Evolutionary conservation across 257 asterid species (phyloP).

Genomic region (Thymus mandschuricus): DNA sequence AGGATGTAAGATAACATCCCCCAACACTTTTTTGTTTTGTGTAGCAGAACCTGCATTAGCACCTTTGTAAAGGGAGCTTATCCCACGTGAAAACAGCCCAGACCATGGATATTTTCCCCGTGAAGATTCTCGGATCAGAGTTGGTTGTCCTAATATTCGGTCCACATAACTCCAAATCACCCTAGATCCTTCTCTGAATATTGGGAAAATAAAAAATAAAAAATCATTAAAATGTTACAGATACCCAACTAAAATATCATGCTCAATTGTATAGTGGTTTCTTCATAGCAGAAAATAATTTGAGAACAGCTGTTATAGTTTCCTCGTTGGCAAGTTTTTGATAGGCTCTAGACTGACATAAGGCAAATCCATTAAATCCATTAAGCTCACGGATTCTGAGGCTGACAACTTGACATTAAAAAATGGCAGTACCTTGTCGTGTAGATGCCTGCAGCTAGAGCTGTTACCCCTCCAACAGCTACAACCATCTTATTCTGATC

Average conservation of each 20-base stretch:
- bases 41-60: conserved; percentile 46
- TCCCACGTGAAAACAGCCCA: conserved; percentile 63
- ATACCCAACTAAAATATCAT: not conserved
- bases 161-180: conserved; percentile 97
- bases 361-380: not conserved
- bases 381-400: conserved; percentile 18
- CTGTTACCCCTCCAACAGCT: conserved; percentile 92
- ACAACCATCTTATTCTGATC: conserved; percentile 93
- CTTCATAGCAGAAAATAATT: not conserved
- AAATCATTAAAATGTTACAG: not conserved
- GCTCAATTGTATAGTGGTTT: conserved; percentile 13
- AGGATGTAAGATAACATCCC: conserved; percentile 87
- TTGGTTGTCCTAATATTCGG: conserved; percentile 94
- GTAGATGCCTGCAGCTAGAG: conserved; percentile 98
- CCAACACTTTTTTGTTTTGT: conserved; percentile 62
- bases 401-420: not conserved
- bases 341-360: not conserved
- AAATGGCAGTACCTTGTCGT: conserved; percentile 72
- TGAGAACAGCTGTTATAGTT: conserved; percentile 12
- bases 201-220: not conserved
- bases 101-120: conserved; percentile 97
- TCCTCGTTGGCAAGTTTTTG: not conserved
- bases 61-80: conserved; percentile 51
- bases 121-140: conserved; percentile 94
- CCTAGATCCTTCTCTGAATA: conserved; percentile 91